Percentiles rank a stretch among this genome's conserved stretches.
Conservation (phyloP, 164 flowering plant species). For the Berberis thunbergii region DNA sequence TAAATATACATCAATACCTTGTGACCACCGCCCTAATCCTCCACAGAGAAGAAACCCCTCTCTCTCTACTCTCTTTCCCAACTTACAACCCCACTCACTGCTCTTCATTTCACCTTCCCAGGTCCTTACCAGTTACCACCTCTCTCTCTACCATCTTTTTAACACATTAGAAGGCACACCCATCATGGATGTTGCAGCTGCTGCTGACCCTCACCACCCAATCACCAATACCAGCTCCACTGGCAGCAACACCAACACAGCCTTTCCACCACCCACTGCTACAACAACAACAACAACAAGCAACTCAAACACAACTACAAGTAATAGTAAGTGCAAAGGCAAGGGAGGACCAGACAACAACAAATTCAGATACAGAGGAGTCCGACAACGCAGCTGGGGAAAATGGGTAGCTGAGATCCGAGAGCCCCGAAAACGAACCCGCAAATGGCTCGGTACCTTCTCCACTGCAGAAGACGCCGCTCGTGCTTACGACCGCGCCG, state of each 20-base stretch:
- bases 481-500: conserved; percentile 92
- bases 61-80: no score
- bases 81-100: no score
- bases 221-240: conserved; percentile 4
- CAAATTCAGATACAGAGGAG: conserved; percentile 82
- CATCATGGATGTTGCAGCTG: conserved; percentile 10
- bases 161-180: conserved; percentile 6
- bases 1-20: conserved; percentile 1
- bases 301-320: conserved; percentile 10
- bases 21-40: conserved; percentile 24
- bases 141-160: neutral
- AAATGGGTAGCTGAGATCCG: conserved; percentile 99
- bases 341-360: conserved; percentile 90
- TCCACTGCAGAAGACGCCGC: conserved; percentile 96
- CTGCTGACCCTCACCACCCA: conserved; percentile 1
- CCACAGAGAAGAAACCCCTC: conserved; percentile 8
- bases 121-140: neutral
- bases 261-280: conserved; percentile 3
- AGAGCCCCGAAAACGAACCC: conserved; percentile 69
- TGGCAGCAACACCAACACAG: conserved; percentile 6
- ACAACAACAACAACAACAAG: neutral
- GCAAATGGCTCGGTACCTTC: conserved; percentile 95
- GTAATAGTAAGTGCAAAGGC: conserved; percentile 42
- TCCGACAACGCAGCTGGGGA: conserved; percentile 92
- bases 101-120: no score